These are phyloP conservation scores for Oryza meridionalis DNA, from an alignment of 176 grass and related monocot genomes.

Conservation along the genomic window DNA sequence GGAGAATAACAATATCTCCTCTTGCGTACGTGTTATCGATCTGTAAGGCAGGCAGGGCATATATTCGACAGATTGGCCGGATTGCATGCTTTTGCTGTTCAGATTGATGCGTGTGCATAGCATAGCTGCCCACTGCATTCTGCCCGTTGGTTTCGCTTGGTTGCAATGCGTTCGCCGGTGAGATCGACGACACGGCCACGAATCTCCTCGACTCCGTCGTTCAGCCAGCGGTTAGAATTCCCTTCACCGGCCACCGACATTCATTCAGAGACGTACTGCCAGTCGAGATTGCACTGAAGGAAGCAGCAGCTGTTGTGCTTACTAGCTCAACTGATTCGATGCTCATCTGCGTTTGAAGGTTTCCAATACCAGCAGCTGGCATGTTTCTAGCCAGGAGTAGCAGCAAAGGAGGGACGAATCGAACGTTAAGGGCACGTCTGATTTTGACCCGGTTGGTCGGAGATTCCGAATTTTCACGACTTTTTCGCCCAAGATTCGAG, in stretches of 20 bases:
- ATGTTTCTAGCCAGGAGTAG: not conserved
- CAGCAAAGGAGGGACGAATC: not conserved
- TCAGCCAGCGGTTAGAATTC: not conserved
- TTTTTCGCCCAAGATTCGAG: not conserved
- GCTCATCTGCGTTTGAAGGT: not conserved
- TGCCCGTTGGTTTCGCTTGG: not conserved
- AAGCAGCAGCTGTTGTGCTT: not conserved
- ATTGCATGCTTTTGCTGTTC: not conserved
- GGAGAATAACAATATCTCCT: not conserved
- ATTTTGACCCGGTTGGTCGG: not conserved
- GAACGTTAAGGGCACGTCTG: not conserved
- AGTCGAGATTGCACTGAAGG: not conserved
- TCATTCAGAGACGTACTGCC: not conserved
- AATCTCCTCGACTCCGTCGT: not conserved
- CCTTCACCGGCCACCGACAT: not conserved
- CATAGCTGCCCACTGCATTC: not conserved
- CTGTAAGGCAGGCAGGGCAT: not conserved
- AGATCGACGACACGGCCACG: not conserved
- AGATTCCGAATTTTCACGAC: not conserved
- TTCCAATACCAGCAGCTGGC: not conserved
- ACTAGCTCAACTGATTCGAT: not conserved
- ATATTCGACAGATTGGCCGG: constrained; percentile 3
- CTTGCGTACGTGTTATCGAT: not conserved
- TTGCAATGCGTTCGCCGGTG: not conserved
- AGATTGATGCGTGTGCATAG: not conserved